Base-by-base conservation (phyloP, 1,284 basidiomycete species). In the Leccinum variabile region DNA sequence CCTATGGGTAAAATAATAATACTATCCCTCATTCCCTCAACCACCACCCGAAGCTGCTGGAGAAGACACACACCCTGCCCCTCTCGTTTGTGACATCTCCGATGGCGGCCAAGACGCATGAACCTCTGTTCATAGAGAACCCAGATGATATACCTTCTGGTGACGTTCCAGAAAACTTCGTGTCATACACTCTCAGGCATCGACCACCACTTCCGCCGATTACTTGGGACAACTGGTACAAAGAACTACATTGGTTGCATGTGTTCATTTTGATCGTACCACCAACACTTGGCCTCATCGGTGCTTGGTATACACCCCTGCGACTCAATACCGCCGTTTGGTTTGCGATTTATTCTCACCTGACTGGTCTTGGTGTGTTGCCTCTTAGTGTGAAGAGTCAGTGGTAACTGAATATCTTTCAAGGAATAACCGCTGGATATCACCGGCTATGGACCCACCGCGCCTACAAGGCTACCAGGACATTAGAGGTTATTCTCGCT, bases 281-380 rank as follows among this genome's bases (percentile, higher is more conserved):
- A 5, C 71, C 70, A 2, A 46, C 66, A 11, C 41, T 72, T 22
- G 70, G 67, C 25, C 0, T 70, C 54, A 32, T 71, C 16, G 70
- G 70, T 25, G 64, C 67, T 4, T 64, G 65, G 56, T 28, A 63
- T 32, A 86, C 85, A 25, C 79, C 78, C 49, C 79, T 90, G 59
- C 80, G 80, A 62, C 80, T 78, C 77, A 77, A 89, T 77, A 95
- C 92, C 0, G 78, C 81, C 25, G 68, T 86, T 54, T 90, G 91
- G 79, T 80, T 85, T 68, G 78, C 88, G 61, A 75, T 90, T 69
- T 92, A 92, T 80, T 93, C 93, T 78, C 91, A 85, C 76, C 79
- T 91, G 67, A 93, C 91, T n/a, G 92, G 91, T 63, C 81, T 95
- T 56, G 92, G 84, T 83, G 65, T 62, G 79, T 64, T 58, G 32